Evolutionary conservation across 2,329 filamentous ascomycete genomes (phyloP).

Genomic region (Sporothrix pallida): DNA sequence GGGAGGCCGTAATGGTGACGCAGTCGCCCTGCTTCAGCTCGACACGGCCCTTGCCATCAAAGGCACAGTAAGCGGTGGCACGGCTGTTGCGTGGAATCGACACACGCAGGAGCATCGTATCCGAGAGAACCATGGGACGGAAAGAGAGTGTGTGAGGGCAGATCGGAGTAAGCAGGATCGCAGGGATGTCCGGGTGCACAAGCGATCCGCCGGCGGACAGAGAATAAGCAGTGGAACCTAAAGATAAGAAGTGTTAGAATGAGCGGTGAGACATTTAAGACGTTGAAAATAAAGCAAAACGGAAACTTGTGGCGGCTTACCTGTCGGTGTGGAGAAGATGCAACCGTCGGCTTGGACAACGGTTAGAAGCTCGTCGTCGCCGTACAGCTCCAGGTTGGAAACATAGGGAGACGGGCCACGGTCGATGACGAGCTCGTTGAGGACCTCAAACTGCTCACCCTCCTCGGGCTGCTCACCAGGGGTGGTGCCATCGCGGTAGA

Average conservation of each 20-base stretch:
- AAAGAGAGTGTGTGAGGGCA: slow-evolving; percentile 97
- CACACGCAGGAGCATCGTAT: slow-evolving; percentile 90
- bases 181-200: slow-evolving; percentile 95
- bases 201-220: slow-evolving; percentile 93
- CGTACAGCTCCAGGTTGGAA: slow-evolving; percentile 94
- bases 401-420: slow-evolving; percentile 96
- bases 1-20: slow-evolving; percentile 93
- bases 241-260: not conserved
- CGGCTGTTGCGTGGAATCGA: slow-evolving; percentile 83
- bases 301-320: slow-evolving; percentile 44
- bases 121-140: slow-evolving; percentile 95
- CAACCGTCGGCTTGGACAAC: slow-evolving; percentile 96
- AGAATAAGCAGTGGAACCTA: slow-evolving; percentile 88
- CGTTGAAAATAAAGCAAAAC: not conserved
- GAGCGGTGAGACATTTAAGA: not conserved
- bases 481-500: slow-evolving; percentile 72
- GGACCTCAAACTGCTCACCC: slow-evolving; percentile 94
- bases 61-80: slow-evolving; percentile 93
- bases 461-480: slow-evolving; percentile 67
- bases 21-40: slow-evolving; percentile 93
- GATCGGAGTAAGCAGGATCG: slow-evolving; percentile 94
- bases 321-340: slow-evolving; percentile 96
- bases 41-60: slow-evolving; percentile 94
- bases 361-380: slow-evolving; percentile 91
- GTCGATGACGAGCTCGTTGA: slow-evolving; percentile 98